Evolutionary conservation across 352 stramenopile species (phyloP).

Genomic region (Globisporangium cederbergense): DNA sequence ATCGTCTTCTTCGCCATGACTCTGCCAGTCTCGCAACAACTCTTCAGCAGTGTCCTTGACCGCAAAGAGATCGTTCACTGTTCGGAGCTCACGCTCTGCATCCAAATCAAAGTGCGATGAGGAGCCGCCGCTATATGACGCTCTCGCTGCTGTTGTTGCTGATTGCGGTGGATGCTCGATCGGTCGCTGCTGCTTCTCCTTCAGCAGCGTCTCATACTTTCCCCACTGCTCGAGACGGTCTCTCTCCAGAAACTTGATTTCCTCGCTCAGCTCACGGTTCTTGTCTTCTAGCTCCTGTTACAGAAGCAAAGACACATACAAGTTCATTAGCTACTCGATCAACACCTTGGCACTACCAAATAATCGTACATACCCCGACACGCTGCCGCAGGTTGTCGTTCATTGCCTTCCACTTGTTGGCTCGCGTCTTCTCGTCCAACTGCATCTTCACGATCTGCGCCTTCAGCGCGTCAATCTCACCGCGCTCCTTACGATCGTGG

Average conservation of each 20-base stretch:
- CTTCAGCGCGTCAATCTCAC: constrained; percentile 72
- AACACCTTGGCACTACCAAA: background rate
- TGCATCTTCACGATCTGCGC: constrained; percentile 83
- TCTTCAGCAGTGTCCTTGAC: constrained; percentile 39
- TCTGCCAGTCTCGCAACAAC: constrained; percentile 34
- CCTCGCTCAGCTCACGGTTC: constrained; percentile 63
- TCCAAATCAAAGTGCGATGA: constrained; percentile 12
- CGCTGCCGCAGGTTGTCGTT: constrained; percentile 67
- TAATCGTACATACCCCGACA: constrained; percentile 37
- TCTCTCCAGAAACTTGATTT: constrained; percentile 79
- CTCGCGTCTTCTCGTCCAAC: constrained; percentile 54
- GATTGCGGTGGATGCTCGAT: background rate
- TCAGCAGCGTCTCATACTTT: constrained; percentile 53
- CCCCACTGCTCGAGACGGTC: constrained; percentile 74
- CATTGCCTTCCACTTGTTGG: constrained; percentile 59
- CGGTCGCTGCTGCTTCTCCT: constrained; percentile 31
- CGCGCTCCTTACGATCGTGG: constrained; percentile 55
- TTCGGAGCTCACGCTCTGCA: constrained; percentile 21
- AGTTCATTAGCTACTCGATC: background rate
- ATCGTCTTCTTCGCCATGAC: background rate
- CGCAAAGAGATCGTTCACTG: constrained; percentile 35
- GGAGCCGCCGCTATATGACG: background rate
- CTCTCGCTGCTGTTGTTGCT: background rate
- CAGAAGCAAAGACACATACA: background rate
- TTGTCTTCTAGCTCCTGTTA: constrained; percentile 71